phyloP scores from a whole-genome alignment of 192 early-diverging fungal species.

The Geranomyces michiganensis region DNA sequence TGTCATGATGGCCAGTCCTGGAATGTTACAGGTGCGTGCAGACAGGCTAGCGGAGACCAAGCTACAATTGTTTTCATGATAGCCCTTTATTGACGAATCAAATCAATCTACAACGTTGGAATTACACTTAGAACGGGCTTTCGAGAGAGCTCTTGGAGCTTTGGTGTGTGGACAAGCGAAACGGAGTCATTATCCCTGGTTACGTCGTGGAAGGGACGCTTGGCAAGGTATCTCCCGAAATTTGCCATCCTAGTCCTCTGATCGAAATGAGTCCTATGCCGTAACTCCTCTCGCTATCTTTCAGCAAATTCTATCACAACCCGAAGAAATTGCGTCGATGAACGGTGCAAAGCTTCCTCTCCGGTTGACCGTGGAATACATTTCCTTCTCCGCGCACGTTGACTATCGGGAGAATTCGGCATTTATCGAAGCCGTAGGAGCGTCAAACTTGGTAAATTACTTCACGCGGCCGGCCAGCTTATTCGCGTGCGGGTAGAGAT shows the following conservation, averaged over 20 bases:
- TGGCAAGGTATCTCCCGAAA: constrained; percentile 71
- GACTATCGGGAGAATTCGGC: constrained; percentile 94
- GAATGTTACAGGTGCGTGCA: constrained; percentile 84
- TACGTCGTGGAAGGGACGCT: constrained; percentile 98
- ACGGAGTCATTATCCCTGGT: constrained; percentile 93
- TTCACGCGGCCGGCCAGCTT: neutral
- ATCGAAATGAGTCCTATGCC: too few relatives aligned
- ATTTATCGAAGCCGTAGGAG: constrained; percentile 94
- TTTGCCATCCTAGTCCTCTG: too few relatives aligned
- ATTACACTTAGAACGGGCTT: constrained; percentile 75
- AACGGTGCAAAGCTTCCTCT: constrained; percentile 79
- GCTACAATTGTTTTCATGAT: neutral
- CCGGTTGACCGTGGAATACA: constrained; percentile 86
- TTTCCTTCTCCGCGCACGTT: constrained; percentile 98
- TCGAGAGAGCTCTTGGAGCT: constrained; percentile 94
- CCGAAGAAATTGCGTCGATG: constrained; percentile 79
- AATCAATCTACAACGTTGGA: too few relatives aligned
- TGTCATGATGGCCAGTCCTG: constrained; percentile 98
- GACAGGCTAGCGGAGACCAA: neutral
- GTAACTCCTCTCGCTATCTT: neutral
- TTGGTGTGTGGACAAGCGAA: constrained; percentile 90
- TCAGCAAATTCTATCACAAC: constrained; percentile 77
- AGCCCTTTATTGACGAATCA: neutral
- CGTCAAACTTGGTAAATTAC: constrained; percentile 87
- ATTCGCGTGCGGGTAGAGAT: neutral